Conservation (phyloP, 257 asterid species). For the Penstemon barbatus region DNA sequence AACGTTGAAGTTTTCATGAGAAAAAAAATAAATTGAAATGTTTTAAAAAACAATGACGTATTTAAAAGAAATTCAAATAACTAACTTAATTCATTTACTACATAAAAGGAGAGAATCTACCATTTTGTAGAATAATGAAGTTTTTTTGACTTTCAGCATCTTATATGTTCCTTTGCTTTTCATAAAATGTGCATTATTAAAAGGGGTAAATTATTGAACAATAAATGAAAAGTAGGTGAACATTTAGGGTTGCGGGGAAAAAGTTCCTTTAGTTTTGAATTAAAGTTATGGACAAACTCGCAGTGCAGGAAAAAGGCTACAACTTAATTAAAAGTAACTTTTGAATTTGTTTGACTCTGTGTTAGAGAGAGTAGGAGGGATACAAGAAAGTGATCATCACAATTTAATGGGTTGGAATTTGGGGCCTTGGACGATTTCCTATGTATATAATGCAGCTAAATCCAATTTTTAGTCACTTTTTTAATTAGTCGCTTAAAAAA, state of each 20-base stretch:
- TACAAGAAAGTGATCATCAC: too few species aligned
- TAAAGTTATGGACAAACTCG: constrained; percentile 22
- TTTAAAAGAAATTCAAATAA: background rate
- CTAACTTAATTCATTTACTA: background rate
- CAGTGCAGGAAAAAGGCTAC: background rate
- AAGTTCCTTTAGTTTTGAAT: constrained; percentile 22
- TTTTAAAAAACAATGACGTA: too few species aligned
- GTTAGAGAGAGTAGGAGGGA: too few species aligned
- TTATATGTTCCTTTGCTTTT: constrained; percentile 12
- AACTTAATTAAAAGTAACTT: background rate
- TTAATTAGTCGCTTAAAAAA: too few species aligned
- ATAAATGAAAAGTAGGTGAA: constrained; percentile 17
- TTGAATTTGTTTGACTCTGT: background rate
- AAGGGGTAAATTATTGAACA: constrained; percentile 19
- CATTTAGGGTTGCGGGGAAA: background rate
- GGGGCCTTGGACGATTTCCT: too few species aligned
- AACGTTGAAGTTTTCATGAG: too few species aligned
- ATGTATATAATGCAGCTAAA: too few species aligned
- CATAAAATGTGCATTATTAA: constrained; percentile 20
- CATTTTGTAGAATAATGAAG: background rate
- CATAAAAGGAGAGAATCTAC: background rate
- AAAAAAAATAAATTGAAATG: too few species aligned
- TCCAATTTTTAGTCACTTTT: too few species aligned
- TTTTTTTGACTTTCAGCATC: background rate
- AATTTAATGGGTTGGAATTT: too few species aligned